These are phyloP conservation scores for Lecanoromycetidae sp. DNA, from an alignment of 2,329 filamentous ascomycete genomes.

Conservation along the genomic window DNA sequence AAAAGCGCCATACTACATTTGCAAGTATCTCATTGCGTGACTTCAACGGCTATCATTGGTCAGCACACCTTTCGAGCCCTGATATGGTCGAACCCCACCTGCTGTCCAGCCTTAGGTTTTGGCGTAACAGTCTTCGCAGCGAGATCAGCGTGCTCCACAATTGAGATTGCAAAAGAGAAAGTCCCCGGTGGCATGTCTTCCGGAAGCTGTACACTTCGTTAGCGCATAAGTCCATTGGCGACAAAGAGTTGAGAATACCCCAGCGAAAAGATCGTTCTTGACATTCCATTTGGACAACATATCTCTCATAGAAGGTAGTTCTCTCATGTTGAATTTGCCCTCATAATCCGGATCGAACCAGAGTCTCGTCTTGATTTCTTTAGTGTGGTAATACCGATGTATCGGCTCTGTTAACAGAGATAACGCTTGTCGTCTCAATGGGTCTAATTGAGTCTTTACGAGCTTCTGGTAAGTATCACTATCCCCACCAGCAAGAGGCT, in stretches of 20 bases:
- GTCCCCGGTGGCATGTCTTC: constrained; percentile 14
- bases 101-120: constrained; percentile 19
- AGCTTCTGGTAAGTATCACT: constrained; percentile 71
- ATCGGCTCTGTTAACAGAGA: constrained; percentile 67
- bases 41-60: constrained; percentile 33
- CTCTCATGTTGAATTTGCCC: constrained; percentile 51
- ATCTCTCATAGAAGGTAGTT: constrained; percentile 27
- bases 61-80: constrained; percentile 12
- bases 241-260: background rate
- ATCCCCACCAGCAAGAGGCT: constrained; percentile 74
- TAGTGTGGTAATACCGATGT: constrained; percentile 71
- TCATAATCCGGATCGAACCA: constrained; percentile 72
- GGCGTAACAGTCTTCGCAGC: constrained; percentile 17
- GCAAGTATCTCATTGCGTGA: constrained; percentile 61
- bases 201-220: background rate
- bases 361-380: constrained; percentile 61
- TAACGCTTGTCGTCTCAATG: constrained; percentile 63
- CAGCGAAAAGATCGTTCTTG: constrained; percentile 12
- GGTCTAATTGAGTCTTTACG: constrained; percentile 60
- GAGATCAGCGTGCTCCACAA: constrained; percentile 17
- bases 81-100: constrained; percentile 3
- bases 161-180: constrained; percentile 18
- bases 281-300: constrained; percentile 16
- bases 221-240: background rate
- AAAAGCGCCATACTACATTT: constrained; percentile 75